Percentiles rank a stretch among this genome's conserved stretches.
phyloP scores from a whole-genome alignment of 2,329 filamentous ascomycete species.

The Colletotrichum sp. region DNA sequence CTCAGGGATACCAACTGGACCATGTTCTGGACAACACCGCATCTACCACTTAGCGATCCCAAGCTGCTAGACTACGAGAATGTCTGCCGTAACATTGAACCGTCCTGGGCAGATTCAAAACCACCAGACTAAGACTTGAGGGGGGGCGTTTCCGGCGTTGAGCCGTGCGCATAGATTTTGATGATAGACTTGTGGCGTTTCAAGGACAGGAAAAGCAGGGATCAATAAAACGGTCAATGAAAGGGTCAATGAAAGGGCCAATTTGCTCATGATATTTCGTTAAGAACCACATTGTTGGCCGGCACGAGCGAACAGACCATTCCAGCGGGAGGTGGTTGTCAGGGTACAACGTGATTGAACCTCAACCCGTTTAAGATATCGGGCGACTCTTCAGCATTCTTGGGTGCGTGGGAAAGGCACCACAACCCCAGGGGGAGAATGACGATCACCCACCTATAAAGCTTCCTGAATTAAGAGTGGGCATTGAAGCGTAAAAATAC shows the following conservation, averaged over 20 bases:
- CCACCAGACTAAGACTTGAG: slow-evolving; percentile 26
- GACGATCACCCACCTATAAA: not conserved
- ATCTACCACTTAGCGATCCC: slow-evolving; percentile 59
- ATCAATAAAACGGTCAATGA: not conserved
- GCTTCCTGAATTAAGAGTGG: not conserved
- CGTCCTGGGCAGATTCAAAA: slow-evolving; percentile 67
- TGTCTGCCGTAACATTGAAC: slow-evolving; percentile 70
- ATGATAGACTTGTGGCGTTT: not conserved
- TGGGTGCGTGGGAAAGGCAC: not conserved
- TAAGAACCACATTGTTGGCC: not conserved
- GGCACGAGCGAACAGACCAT: not conserved
- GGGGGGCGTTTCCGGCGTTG: not conserved
- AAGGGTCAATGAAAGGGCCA: not conserved
- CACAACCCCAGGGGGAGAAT: not conserved
- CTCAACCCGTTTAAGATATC: not conserved
- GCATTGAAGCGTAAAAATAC: not conserved
- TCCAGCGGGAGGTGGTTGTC: not conserved
- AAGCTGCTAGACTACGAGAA: slow-evolving; percentile 73
- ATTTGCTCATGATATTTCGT: too few species aligned
- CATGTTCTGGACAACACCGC: slow-evolving; percentile 95
- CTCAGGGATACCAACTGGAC: slow-evolving; percentile 86
- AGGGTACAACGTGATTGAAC: not conserved
- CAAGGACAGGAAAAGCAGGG: not conserved
- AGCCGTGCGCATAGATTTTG: not conserved
- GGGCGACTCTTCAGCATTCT: not conserved